Conservation (phyloP, 176 grass and related monocot species). For the Paspalum notatum region DNA sequence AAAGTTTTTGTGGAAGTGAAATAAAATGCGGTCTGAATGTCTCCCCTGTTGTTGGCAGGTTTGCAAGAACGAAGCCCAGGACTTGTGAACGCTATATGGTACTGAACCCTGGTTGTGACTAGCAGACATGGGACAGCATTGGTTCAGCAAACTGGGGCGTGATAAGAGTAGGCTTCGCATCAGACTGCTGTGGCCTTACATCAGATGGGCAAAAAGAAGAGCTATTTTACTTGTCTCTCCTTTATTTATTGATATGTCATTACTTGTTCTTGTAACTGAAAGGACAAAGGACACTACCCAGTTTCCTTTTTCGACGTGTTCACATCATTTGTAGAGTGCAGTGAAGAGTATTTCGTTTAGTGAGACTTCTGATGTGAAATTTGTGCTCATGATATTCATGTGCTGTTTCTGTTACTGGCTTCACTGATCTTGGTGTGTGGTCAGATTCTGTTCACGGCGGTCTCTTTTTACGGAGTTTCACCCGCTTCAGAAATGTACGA, state of each 20-base stretch:
- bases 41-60: conserved; percentile 9
- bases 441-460: not conserved
- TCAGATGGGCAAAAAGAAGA: conserved; percentile 15
- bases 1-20: not conserved
- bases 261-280: conserved; percentile 20
- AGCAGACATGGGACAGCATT: conserved; percentile 16
- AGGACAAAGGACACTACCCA: not conserved
- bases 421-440: not conserved
- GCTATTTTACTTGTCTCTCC: conserved; percentile 12
- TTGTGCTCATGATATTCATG: conserved; percentile 35
- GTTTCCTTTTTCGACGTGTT: not conserved
- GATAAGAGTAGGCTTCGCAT: conserved; percentile 6
- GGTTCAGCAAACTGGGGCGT: not conserved
- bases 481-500: not conserved
- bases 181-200: conserved; percentile 1
- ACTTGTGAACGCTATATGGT: not conserved
- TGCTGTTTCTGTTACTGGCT: conserved; percentile 4
- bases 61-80: conserved; percentile 32
- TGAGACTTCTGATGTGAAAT: conserved; percentile 20
- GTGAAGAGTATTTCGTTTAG: not conserved
- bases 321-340: conserved; percentile 4
- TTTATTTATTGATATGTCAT: conserved; percentile 21
- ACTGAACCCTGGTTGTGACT: conserved; percentile 41
- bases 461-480: not conserved
- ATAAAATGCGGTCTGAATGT: conserved; percentile 28